These are phyloP conservation scores for Cylindrotheca closterium DNA, from an alignment of 108 stramenopile genomes.

Conservation along the genomic window DNA sequence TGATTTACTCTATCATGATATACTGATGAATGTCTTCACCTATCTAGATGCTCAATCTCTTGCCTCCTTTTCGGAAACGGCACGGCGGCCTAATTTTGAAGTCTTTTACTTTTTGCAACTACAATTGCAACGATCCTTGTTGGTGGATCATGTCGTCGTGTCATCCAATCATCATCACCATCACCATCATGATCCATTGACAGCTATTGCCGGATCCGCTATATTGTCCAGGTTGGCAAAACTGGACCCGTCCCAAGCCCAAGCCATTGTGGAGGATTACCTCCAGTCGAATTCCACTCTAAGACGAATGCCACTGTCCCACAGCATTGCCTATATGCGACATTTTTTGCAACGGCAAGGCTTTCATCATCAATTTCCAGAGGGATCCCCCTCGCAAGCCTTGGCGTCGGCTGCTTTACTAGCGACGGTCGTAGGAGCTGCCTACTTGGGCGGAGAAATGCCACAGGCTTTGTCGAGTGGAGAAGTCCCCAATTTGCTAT, in stretches of 20 bases:
- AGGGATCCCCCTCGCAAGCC: constrained; percentile 20
- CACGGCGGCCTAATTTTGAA: constrained; percentile 66
- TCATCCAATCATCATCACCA: not conserved
- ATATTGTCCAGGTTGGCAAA: constrained; percentile 51
- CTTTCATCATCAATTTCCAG: constrained; percentile 17
- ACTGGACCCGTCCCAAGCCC: constrained; percentile 41
- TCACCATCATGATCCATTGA: constrained; percentile 2
- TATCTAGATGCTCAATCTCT: constrained; percentile 58
- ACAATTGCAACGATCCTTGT: constrained; percentile 65
- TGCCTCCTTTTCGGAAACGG: constrained; percentile 72
- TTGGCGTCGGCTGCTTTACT: constrained; percentile 53
- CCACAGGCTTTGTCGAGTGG: not conserved
- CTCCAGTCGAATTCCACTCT: constrained; percentile 62
- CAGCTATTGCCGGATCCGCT: constrained; percentile 45
- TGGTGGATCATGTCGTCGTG: constrained; percentile 17
- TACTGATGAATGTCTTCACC: constrained; percentile 68
- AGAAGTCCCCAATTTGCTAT: constrained; percentile 52
- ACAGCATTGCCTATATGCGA: constrained; percentile 57
- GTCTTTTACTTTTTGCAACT: constrained; percentile 74
- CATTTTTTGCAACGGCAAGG: constrained; percentile 39
- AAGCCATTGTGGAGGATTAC: constrained; percentile 54
- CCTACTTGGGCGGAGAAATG: constrained; percentile 20
- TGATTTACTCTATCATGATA: constrained; percentile 68
- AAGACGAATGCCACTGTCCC: constrained; percentile 56
- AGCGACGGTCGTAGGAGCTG: constrained; percentile 56